A percentile compares a stretch with the other conserved stretches of the same genome.
These are phyloP conservation scores for Entonaema liquescens DNA, from an alignment of 495 filamentous ascomycete species.

Conservation along the genomic window DNA sequence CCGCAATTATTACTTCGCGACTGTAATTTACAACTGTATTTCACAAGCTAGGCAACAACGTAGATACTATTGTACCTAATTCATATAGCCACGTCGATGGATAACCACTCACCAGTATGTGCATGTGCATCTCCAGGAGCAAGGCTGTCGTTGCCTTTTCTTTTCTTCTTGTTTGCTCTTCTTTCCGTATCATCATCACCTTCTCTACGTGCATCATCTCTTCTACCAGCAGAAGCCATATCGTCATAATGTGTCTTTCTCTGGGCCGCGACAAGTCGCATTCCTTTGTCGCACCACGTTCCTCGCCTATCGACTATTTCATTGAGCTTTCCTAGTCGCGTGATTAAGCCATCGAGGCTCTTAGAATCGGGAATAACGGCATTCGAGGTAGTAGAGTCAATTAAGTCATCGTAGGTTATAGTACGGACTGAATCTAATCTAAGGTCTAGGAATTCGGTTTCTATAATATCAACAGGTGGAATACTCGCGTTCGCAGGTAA, in stretches of 20 bases:
- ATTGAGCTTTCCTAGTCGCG: slow-evolving; percentile 70
- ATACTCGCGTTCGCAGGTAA: slow-evolving; percentile 58
- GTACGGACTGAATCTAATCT: slow-evolving; percentile 57
- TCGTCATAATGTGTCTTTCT: slow-evolving; percentile 67
- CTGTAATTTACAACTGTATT: background rate
- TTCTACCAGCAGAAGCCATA: slow-evolving; percentile 52
- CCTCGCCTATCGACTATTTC: slow-evolving; percentile 71
- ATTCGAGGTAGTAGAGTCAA: slow-evolving; percentile 69
- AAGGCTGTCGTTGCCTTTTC: slow-evolving; percentile 59
- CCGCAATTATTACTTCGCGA: background rate
- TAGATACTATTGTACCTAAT: background rate
- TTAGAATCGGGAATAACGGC: slow-evolving; percentile 77
- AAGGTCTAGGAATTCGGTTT: slow-evolving; percentile 72
- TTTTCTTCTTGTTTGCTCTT: slow-evolving; percentile 66
- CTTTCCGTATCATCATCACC: slow-evolving; percentile 60
- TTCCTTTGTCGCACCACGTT: slow-evolving; percentile 72
- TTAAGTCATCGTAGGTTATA: slow-evolving; percentile 75
- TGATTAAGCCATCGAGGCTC: slow-evolving; percentile 72
- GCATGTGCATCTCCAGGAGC: slow-evolving; percentile 74
- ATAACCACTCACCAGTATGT: slow-evolving; percentile 66
- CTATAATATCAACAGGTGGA: slow-evolving; percentile 63
- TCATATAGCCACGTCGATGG: background rate
- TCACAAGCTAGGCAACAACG: background rate
- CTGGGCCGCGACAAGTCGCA: slow-evolving; percentile 72
- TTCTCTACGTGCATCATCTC: slow-evolving; percentile 51